Conservation (phyloP, 2,329 filamentous ascomycete species). For the Biscogniauxia sp. region DNA sequence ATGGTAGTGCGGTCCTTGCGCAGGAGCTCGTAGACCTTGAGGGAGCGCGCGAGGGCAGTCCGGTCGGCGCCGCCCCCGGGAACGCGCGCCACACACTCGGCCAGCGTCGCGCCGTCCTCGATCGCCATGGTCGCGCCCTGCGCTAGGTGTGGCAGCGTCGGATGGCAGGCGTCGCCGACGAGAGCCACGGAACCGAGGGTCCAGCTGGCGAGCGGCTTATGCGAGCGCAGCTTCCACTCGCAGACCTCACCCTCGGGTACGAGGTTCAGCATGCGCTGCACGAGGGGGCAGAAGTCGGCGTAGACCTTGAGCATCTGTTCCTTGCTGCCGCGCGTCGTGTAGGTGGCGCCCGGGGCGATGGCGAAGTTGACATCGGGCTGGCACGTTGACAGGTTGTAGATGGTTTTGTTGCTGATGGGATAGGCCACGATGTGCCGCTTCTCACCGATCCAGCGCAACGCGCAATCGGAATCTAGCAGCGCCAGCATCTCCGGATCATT, state of each 20-base stretch:
- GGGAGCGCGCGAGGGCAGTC: constrained; percentile 44
- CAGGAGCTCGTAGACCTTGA: constrained; percentile 54
- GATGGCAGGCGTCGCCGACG: constrained; percentile 65
- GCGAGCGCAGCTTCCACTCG: constrained; percentile 63
- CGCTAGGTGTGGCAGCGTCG: constrained; percentile 64
- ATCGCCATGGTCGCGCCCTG: constrained; percentile 68
- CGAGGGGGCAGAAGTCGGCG: constrained; percentile 57
- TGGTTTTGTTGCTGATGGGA: constrained; percentile 63
- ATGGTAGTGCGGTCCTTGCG: constrained; percentile 53
- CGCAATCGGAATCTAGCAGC: constrained; percentile 65
- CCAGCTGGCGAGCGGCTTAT: constrained; percentile 57
- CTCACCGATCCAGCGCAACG: constrained; percentile 74
- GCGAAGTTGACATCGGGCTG: constrained; percentile 63
- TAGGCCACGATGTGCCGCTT: constrained; percentile 77
- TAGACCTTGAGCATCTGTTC: constrained; percentile 60
- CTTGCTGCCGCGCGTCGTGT: constrained; percentile 63
- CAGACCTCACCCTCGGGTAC: constrained; percentile 62
- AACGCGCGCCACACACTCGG: constrained; percentile 45
- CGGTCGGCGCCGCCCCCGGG: constrained; percentile 32
- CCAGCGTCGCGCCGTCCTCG: constrained; percentile 63
- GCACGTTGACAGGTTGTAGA: constrained; percentile 63
- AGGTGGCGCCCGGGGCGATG: constrained; percentile 54
- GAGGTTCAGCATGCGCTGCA: constrained; percentile 57
- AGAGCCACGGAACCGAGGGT: constrained; percentile 55
- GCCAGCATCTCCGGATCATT: constrained; percentile 64